Conservation (phyloP, 495 filamentous ascomycete genomes). For the Cercophora newfieldiana region DNA sequence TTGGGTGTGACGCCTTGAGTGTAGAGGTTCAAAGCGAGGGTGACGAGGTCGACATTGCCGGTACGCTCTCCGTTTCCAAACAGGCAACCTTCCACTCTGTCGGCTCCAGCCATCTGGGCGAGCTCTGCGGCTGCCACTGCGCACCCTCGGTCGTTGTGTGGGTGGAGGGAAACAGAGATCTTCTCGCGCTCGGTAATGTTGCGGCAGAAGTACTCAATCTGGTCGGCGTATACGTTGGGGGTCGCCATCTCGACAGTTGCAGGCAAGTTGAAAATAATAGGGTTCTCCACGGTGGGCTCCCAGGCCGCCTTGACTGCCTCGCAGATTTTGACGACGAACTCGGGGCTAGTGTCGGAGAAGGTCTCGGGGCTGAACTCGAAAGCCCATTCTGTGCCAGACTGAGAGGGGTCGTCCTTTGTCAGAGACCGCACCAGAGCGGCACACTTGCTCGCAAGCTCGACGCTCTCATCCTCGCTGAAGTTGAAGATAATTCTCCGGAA, state of each 20-base stretch:
- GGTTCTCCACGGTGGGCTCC: slow-evolving; percentile 77
- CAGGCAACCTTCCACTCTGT: slow-evolving; percentile 90
- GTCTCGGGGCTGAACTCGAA: slow-evolving; percentile 97
- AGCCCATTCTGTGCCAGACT: slow-evolving; percentile 78
- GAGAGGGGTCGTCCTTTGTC: slow-evolving; percentile 89
- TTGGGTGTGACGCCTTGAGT: slow-evolving; percentile 89
- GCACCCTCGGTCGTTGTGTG: slow-evolving; percentile 94
- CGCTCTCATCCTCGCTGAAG: slow-evolving; percentile 77
- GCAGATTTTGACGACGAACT: slow-evolving; percentile 81
- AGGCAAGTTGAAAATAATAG: slow-evolving; percentile 96
- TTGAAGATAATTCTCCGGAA: slow-evolving; percentile 89
- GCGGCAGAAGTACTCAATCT: slow-evolving; percentile 93
- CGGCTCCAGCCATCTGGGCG: slow-evolving; percentile 95
- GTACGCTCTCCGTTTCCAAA: slow-evolving; percentile 97
- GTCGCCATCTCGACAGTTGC: slow-evolving; percentile 96
- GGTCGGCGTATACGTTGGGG: slow-evolving; percentile 94
- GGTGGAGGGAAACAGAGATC: slow-evolving; percentile 82
- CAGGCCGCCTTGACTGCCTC: slow-evolving; percentile 96
- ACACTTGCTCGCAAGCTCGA: slow-evolving; percentile 83
- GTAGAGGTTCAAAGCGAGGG: slow-evolving; percentile 91
- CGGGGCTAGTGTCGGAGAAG: slow-evolving; percentile 87
- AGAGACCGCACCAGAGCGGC: slow-evolving; percentile 83
- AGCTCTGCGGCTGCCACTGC: slow-evolving; percentile 82
- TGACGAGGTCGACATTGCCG: slow-evolving; percentile 95
- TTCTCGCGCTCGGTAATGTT: slow-evolving; percentile 79